Evolutionary conservation across 345 rosid genomes (phyloP), one percentile per base, ranked within the genome.

Genomic region (Bruguiera sexangula): DNA sequence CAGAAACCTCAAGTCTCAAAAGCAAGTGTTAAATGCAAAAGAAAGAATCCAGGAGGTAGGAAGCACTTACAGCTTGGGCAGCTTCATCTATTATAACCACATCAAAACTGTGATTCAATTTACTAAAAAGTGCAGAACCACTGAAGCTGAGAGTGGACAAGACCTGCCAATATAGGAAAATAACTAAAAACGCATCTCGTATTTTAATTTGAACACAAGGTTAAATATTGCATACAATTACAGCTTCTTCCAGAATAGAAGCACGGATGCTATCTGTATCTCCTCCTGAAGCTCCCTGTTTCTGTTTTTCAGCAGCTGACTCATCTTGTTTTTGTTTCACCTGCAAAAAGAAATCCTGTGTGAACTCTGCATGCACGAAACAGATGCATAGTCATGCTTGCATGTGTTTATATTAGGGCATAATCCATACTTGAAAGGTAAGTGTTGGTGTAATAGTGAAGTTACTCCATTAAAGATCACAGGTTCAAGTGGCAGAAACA

Each of bases 51-150:
- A 56, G 16, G 31, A 62, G 8, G 46, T 13, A 1, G 1, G 24
- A 31, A n/a, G 31, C 32, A 71, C 96, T 86, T 81, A 92, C 99
- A 77, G 99, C 99, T 84, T 92, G 98, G 71, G 99, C 99, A 73
- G 99, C 99, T 85, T 95, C 99, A 75, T 95, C 99, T 36, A 95
- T 87, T 65, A 95, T 92, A 70, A 92, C 99, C 34, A 95, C 91
- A 90, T 95, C 99, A 63, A 92, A 95, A 80, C 88, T 83, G 64
- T 84, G 88, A 65, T 54, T 88, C 67, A 80, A 68, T 80, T 87
- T 92, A 65, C 88, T 75, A 66, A 95, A 86, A 70, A 90, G 76
- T 61, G 87, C 69, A 0, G 98, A 90, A 65, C 98, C 98, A 66
- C 98, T 95, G 84, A 95, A 92, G 82, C 99, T 92, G 70, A 95